These are phyloP conservation scores for Castanopsis chinensis DNA, from an alignment of 306 rosid genomes.

Conservation along the genomic window DNA sequence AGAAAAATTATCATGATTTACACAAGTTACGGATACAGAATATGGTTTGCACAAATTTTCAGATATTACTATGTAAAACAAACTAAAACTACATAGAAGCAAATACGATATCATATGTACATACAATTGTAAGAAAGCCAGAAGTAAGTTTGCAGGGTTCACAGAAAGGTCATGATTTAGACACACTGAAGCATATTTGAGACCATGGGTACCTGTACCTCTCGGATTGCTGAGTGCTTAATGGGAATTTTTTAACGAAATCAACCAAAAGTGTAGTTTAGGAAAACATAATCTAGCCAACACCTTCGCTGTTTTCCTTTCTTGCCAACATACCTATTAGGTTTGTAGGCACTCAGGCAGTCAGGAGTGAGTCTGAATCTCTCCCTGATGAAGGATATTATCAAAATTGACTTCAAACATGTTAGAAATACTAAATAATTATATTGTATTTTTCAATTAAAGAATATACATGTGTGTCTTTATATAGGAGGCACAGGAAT, in stretches of 20 bases:
- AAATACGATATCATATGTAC: not conserved
- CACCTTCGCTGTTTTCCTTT: conserved; percentile 48
- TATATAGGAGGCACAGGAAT: no score
- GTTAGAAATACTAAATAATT: no score
- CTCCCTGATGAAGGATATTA: conserved; percentile 73
- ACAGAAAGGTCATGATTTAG: not conserved
- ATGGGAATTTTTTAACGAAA: conserved; percentile 54
- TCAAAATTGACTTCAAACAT: conserved; percentile 76
- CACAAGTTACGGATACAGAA: not conserved
- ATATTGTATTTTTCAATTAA: no score
- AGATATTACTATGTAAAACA: not conserved
- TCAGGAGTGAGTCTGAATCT: conserved; percentile 75
- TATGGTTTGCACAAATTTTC: not conserved
- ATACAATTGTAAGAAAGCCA: not conserved
- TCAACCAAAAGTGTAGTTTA: conserved; percentile 70
- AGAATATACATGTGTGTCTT: no score
- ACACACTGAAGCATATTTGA: not conserved
- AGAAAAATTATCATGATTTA: not conserved
- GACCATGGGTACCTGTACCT: conserved; percentile 30
- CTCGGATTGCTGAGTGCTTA: conserved; percentile 55
- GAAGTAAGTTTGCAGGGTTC: no score
- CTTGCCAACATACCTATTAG: conserved; percentile 60
- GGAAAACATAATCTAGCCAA: conserved; percentile 61
- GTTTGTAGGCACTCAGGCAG: conserved; percentile 39
- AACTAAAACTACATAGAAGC: not conserved